Evolutionary conservation across 305 asterid species (phyloP), one percentile per base, ranked within the genome.

Genomic region (Plantago rigida): DNA sequence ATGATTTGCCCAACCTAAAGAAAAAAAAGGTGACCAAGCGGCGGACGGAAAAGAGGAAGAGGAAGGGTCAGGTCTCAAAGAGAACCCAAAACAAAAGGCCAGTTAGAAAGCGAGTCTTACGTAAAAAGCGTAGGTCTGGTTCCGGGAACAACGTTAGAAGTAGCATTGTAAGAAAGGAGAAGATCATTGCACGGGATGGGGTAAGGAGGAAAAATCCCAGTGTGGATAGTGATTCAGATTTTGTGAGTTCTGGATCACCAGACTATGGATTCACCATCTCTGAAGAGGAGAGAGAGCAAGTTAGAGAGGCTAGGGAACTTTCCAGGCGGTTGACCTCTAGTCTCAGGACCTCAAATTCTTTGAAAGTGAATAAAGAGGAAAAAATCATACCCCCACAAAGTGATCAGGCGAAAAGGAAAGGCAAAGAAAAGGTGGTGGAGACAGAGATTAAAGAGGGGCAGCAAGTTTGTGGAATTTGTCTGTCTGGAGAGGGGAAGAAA

Each of bases 391-490:
- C 72, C 31, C 60, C 75, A 46, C 81, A 73, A 66, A 73, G 69
- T 68, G 81, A 79, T 60, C 77, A 64, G 41, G 73, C 71, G 4
- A 75, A 64, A 60, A 84, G 73, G 61, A 90, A 90, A 73, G 97
- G 87, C 59, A 90, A 90, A 75, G 87, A 75, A 66, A 85, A 82
- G 82, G 78, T 79, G 68, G 84, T 70, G 41, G 86, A 74, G 58
- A 64, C 74, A 74, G 74, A 75, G 72, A 72, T 67, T 56, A 87
- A 82, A 81, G 72, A 66, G 17, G 94, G 74, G 75, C 82, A 81
- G 78, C 94, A 81, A 70, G 93, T 87, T 64, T 87, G 97, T 77
- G 95, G 97, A 63, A 82, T 90, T 62, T 90, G 97, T 73, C 81
- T 90, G 48, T 84, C 97, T 8, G 95, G 81, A 70, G 97, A 87